Base-by-base conservation (phyloP, 345 rosid species). In the Aquilaria sinensis region DNA sequence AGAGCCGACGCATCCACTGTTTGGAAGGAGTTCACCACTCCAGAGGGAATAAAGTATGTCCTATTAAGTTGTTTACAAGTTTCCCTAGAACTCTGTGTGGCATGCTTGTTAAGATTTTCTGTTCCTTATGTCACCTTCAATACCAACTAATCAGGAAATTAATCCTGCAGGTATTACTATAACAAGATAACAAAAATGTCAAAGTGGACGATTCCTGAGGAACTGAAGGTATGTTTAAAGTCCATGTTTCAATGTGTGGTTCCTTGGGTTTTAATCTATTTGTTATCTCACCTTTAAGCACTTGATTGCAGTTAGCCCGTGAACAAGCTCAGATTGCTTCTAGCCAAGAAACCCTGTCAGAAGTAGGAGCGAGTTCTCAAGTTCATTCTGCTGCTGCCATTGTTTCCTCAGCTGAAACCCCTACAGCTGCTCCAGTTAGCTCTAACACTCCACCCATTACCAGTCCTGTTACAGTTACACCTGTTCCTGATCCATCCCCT, bases 1-100 rank as follows among this genome's bases (percentile, higher is more conserved):
- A 86, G 93, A 73, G 99, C 96, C 15, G 99, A 94, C 70, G 97
- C 97, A 37, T 94, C 99, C 41, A 94, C 99, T n/a, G 96, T 83
- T 66, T 94, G 99, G 99, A 94, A 90, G 84, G 99, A 94, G 72
- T 94, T 90, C 70, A 83, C 93, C 12, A 90, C 95, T 51, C 72
- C 82, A 43, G 99, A 90, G 72, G 99, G 97, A 65, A 88, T 77
- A 64, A 94, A 75, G 99, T 94, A 69, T 7, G 88, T 78, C 3
- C 14, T 51, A 10, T 45, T 12, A 45, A 23, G 23, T 23, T 23
- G 23, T 58, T 6, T 55, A 3, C 31, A 15, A 48, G 30, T 62
- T 60, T 12, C 2, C 23, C 64, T 29, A 6, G 12, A 1, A 6
- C 13, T 31, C 54, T 61, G 9, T 62, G 56, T 51, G 11, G 32